Evolutionary conservation across 2,329 filamentous ascomycete genomes (phyloP).

Genomic region (Arachnopeziza araneosa): DNA sequence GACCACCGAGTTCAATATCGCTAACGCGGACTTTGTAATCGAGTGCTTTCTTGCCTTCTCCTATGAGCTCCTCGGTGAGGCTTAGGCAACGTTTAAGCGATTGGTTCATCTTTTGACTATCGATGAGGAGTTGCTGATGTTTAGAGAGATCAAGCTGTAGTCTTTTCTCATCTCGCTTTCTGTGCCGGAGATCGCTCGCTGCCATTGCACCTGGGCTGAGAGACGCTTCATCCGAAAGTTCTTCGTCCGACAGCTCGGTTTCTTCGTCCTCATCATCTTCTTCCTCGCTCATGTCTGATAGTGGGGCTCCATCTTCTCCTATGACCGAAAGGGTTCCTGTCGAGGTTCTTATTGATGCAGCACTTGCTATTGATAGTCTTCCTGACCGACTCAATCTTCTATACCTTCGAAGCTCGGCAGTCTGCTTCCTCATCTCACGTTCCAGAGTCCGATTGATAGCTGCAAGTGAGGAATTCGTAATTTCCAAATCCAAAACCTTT

Average conservation of each 20-base stretch:
- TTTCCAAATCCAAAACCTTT: slow-evolving; percentile 93
- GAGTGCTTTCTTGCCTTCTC: slow-evolving; percentile 80
- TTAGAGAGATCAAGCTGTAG: slow-evolving; percentile 81
- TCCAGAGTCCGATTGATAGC: slow-evolving; percentile 94
- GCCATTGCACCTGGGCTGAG: slow-evolving; percentile 37
- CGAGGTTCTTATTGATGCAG: slow-evolving; percentile 41
- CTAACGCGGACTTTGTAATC: slow-evolving; percentile 73
- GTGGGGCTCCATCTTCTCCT: slow-evolving; percentile 25
- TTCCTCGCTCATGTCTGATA: slow-evolving; percentile 49
- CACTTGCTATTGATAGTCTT: slow-evolving; percentile 56
- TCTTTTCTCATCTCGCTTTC: slow-evolving; percentile 73
- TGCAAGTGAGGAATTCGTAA: slow-evolving; percentile 89
- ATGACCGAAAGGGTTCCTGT: slow-evolving; percentile 40
- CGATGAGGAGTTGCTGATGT: slow-evolving; percentile 81
- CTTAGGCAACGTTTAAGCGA: slow-evolving; percentile 84
- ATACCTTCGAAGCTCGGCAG: slow-evolving; percentile 78
- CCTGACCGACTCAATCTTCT: slow-evolving; percentile 80
- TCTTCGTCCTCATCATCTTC: slow-evolving; percentile 42
- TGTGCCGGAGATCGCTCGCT: slow-evolving; percentile 45
- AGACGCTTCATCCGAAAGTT: slow-evolving; percentile 25
- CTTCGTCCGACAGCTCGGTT: slow-evolving; percentile 48
- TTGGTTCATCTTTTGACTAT: slow-evolving; percentile 93
- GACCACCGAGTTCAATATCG: slow-evolving; percentile 76
- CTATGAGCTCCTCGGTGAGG: slow-evolving; percentile 87
- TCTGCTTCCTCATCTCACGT: slow-evolving; percentile 85